phyloP scores from a whole-genome alignment of 371 early-diverging fungal genomes.

The Circinella minor region DNA sequence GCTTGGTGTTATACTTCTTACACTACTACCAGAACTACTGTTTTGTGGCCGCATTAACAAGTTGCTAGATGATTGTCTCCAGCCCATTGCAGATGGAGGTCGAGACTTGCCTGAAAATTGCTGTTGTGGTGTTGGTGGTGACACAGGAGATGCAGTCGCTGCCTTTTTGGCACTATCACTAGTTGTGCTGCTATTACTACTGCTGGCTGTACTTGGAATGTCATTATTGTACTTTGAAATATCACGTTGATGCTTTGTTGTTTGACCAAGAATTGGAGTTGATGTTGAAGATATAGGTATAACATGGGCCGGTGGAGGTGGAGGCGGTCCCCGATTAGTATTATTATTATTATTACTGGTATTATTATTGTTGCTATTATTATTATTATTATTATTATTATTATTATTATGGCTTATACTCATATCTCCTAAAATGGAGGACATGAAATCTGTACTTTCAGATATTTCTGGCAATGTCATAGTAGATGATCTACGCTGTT shows the following conservation, averaged over 20 bases:
- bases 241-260: neutral
- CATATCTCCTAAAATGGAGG: slow-evolving; percentile 16
- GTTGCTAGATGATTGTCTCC: neutral
- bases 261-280: neutral
- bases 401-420: neutral
- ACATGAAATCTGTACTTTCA: slow-evolving; percentile 18
- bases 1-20: slow-evolving; percentile 10
- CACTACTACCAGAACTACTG: slow-evolving; percentile 13
- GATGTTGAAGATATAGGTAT: slow-evolving; percentile 2
- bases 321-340: neutral
- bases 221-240: neutral
- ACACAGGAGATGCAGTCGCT: neutral
- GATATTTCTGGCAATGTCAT: slow-evolving; percentile 20
- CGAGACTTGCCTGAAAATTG: slow-evolving; percentile 5
- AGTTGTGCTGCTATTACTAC: neutral
- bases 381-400: neutral
- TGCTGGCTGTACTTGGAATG: neutral
- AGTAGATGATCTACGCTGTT: neutral
- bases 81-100: slow-evolving; percentile 2
- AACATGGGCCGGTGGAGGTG: slow-evolving; percentile 5
- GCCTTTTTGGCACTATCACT: neutral
- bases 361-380: neutral
- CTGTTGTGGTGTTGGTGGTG: neutral
- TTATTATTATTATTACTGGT: too few relatives aligned
- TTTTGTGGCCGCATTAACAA: slow-evolving; percentile 9